phyloP scores from a whole-genome alignment of 306 rosid genomes.

The Castanea sativa region DNA sequence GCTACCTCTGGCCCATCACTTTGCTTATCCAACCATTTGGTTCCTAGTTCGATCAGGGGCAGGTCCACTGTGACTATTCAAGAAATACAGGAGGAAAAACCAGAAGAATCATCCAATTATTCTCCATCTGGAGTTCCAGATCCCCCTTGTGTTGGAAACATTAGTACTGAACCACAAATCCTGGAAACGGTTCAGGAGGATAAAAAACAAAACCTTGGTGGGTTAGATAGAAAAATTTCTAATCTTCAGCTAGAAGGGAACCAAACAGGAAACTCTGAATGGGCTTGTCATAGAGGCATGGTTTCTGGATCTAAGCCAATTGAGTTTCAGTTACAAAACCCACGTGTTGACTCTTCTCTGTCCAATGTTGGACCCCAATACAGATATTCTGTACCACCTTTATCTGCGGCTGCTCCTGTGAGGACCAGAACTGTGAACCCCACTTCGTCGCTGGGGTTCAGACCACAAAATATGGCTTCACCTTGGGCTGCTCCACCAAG shows the following conservation, averaged over 20 bases:
- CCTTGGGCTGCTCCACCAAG: conserved; percentile 43
- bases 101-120: conserved; percentile 36
- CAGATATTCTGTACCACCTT: conserved; percentile 39
- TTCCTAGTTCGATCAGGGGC: conserved; percentile 40
- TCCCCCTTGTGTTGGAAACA: conserved; percentile 26
- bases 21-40: conserved; percentile 42
- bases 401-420: conserved; percentile 35
- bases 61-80: conserved; percentile 67
- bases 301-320: conserved; percentile 31
- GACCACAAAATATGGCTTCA: conserved; percentile 35
- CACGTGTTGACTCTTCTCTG: conserved; percentile 19
- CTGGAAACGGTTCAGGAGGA: conserved; percentile 33
- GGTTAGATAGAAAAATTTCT: conserved; percentile 28
- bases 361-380: conserved; percentile 27
- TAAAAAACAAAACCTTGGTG: conserved; percentile 34
- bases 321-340: conserved; percentile 36
- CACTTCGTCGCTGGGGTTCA: conserved; percentile 32
- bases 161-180: conserved; percentile 29
- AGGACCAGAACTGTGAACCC: conserved; percentile 33
- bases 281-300: conserved; percentile 33
- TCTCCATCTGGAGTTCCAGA: conserved; percentile 21
- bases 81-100: conserved; percentile 70
- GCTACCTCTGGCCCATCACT: conserved; percentile 53
- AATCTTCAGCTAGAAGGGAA: conserved; percentile 32
- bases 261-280: conserved; percentile 33